Conservation (phyloP, 2,329 filamentous ascomycete genomes). For the Cladophialophora exuberans region DNA sequence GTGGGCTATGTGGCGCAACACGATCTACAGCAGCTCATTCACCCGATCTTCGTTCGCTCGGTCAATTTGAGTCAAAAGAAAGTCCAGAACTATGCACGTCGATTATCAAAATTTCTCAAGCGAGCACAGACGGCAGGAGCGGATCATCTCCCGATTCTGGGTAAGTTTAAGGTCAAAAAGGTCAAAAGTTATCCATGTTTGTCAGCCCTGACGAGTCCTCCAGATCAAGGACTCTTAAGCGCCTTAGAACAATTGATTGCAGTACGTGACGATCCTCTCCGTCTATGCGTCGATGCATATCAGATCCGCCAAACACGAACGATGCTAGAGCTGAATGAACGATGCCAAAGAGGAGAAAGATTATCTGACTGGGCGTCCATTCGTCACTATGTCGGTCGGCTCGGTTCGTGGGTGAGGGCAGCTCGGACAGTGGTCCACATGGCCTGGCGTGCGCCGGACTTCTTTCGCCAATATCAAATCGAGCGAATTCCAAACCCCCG, state of each 20-base stretch:
- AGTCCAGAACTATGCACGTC: neutral
- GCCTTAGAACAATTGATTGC: constrained; percentile 8
- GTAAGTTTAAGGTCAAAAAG: neutral
- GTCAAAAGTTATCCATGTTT: too few species aligned
- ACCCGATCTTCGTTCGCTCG: constrained; percentile 14
- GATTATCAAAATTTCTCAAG: neutral
- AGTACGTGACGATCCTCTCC: neutral
- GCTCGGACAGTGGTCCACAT: constrained; percentile 42
- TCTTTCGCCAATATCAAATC: constrained; percentile 7
- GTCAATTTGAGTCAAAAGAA: constrained; percentile 10
- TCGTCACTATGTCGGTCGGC: constrained; percentile 50
- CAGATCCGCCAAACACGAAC: constrained; percentile 4
- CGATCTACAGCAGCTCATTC: neutral
- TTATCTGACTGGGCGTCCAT: constrained; percentile 20
- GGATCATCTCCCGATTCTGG: neutral
- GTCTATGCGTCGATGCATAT: constrained; percentile 14
- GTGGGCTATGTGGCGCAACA: neutral
- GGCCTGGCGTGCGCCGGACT: constrained; percentile 36
- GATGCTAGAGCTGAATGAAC: constrained; percentile 10
- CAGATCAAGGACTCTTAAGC: neutral
- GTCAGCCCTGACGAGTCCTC: neutral
- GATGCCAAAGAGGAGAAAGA: constrained; percentile 3
- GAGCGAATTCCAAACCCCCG: constrained; percentile 3
- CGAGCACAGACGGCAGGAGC: neutral
- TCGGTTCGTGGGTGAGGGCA: constrained; percentile 50